Percentiles rank a stretch among this genome's conserved stretches.
Evolutionary conservation across 2,329 filamentous ascomycete genomes (phyloP).

Genomic region (Stachybotrys chlorohalonatus): DNA sequence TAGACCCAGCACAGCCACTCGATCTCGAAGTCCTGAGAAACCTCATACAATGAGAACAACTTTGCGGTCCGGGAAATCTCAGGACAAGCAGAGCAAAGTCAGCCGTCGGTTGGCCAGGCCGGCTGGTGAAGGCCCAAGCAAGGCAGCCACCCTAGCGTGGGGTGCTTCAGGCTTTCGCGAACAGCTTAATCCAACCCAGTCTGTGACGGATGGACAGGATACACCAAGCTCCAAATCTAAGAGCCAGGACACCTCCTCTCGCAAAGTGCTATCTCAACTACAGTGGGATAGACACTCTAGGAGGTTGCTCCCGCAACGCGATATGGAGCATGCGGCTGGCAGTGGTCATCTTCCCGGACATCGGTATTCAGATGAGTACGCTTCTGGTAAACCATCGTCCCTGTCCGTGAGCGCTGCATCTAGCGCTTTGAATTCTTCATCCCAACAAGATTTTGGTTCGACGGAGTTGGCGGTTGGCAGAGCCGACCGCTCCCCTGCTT

Average conservation of each 20-base stretch:
- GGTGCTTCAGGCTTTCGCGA: constrained; percentile 33
- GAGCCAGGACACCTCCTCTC: background rate
- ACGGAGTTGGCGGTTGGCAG: constrained; percentile 9
- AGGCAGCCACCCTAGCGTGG: constrained; percentile 58
- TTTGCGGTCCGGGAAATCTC: constrained; percentile 38
- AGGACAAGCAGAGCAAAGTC: constrained; percentile 31
- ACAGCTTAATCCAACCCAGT: constrained; percentile 8
- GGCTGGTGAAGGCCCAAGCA: constrained; percentile 46
- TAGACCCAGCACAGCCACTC: constrained; percentile 27
- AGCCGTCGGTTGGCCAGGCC: constrained; percentile 31
- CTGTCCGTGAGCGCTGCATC: constrained; percentile 48
- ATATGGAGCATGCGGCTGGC: constrained; percentile 14
- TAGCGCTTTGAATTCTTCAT: constrained; percentile 36
- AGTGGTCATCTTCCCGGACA: constrained; percentile 19
- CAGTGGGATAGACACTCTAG: constrained; percentile 49
- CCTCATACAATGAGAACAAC: constrained; percentile 55
- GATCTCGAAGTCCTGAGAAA: constrained; percentile 50
- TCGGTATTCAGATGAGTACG: constrained; percentile 31
- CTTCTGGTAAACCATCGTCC: constrained; percentile 28
- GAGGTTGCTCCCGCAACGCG: constrained; percentile 34
- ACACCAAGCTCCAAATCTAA: background rate
- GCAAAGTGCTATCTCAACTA: constrained; percentile 12
- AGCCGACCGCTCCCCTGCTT: constrained; percentile 6
- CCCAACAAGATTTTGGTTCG: constrained; percentile 12
- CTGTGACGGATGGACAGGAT: background rate